Evolutionary conservation across 345 rosid species (phyloP).

Genomic region (Luvunga scandens): DNA sequence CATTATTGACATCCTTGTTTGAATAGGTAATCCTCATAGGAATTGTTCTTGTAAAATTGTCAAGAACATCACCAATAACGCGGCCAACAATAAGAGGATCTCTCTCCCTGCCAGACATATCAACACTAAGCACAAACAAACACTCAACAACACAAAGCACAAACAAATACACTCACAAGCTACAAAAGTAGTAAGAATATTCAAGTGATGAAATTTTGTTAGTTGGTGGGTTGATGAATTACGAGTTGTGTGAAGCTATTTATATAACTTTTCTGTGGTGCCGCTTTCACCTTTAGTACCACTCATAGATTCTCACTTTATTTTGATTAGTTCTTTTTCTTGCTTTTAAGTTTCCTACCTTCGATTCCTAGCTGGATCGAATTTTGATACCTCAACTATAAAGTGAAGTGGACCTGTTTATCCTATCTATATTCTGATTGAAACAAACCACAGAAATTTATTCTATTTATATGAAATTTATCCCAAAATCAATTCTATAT

Average conservation of each 20-base stretch:
- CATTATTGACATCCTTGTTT: conserved; percentile 42
- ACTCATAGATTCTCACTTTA: conserved; percentile 13
- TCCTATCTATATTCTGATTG: neutral
- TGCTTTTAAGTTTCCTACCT: neutral
- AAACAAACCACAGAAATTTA: neutral
- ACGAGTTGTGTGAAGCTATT: neutral
- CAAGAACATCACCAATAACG: conserved; percentile 66
- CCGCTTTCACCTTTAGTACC: neutral
- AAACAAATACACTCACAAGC: neutral
- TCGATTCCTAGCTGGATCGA: neutral
- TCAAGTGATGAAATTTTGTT: neutral
- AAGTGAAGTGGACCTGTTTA: conserved; percentile 10
- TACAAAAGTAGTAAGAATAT: neutral
- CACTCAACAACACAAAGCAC: neutral
- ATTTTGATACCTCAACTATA: conserved; percentile 13
- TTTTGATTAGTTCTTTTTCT: neutral
- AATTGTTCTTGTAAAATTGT: conserved; percentile 48
- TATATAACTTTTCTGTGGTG: conserved; percentile 5
- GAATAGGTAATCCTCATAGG: conserved; percentile 36
- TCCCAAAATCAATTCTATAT: no score
- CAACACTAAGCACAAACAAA: neutral
- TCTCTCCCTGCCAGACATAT: conserved; percentile 45
- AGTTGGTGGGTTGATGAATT: neutral
- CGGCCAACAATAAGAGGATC: conserved; percentile 65
- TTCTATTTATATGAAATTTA: no score